phyloP scores from a whole-genome alignment of 2,329 filamentous ascomycete species.

The Colletotrichum sp. region DNA sequence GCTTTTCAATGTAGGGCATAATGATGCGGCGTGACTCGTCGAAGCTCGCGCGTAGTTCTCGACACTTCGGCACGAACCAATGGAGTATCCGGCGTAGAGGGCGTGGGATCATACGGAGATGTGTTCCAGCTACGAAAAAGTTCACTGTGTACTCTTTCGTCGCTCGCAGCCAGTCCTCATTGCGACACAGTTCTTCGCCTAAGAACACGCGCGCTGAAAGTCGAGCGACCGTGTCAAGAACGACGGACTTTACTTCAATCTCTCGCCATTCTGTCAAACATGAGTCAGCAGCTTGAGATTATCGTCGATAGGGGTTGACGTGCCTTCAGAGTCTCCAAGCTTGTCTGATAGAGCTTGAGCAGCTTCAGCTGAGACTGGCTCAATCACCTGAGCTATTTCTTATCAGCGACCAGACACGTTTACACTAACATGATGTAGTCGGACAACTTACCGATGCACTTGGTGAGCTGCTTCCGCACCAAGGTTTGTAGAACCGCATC shows the following conservation, averaged over 20 bases:
- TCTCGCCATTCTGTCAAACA: not conserved
- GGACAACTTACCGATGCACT: not conserved
- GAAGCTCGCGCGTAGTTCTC: not conserved
- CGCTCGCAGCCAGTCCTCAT: not conserved
- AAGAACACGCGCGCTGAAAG: not conserved
- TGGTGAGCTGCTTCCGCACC: not conserved
- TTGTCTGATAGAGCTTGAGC: not conserved
- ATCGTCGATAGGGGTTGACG: not conserved
- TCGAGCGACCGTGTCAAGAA: not conserved
- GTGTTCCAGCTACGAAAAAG: not conserved
- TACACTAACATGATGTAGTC: rapidly evolving
- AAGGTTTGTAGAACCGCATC: not conserved
- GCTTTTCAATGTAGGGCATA: not conserved
- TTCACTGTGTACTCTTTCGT: not conserved
- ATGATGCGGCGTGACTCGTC: not conserved
- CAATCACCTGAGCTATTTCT: not conserved
- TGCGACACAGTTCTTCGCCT: not conserved
- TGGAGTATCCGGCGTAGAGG: not conserved
- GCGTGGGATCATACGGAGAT: not conserved
- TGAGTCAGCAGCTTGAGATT: rapidly evolving
- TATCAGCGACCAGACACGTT: not conserved
- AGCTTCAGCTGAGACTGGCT: not conserved
- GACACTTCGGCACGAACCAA: not conserved
- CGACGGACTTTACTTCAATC: not conserved
- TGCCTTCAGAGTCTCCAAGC: not conserved